phyloP scores from a whole-genome alignment of 1,139 yeast species.

The Yamadazyma trypodendri region DNA sequence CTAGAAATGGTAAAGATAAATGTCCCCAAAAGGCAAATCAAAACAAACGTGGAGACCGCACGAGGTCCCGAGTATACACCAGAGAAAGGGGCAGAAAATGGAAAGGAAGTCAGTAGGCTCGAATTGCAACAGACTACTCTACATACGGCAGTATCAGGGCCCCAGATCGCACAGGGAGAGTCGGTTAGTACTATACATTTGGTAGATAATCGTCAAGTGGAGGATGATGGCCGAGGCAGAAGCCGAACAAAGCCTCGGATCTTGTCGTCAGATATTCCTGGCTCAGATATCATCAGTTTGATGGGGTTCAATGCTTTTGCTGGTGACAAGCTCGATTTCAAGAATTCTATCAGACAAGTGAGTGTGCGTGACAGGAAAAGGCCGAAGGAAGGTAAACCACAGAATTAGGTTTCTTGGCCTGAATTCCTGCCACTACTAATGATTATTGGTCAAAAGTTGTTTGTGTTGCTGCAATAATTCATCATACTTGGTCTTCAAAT shows the following conservation, averaged over 20 bases:
- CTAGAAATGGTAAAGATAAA: background rate
- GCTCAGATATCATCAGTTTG: slow-evolving; percentile 30
- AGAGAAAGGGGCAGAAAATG: background rate
- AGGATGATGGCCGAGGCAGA: slow-evolving; percentile 25
- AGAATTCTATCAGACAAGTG: background rate
- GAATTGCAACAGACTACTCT: too few relatives aligned
- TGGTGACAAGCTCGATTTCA: slow-evolving; percentile 13
- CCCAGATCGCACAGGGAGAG: background rate
- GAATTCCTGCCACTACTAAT: too few relatives aligned
- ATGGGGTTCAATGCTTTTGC: slow-evolving; percentile 67
- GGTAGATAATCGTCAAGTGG: background rate
- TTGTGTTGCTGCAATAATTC: slow-evolving; percentile 55
- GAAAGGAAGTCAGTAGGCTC: background rate
- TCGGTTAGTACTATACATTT: background rate
- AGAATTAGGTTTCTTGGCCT: too few relatives aligned
- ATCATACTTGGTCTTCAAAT: slow-evolving; percentile 60
- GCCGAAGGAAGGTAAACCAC: too few relatives aligned
- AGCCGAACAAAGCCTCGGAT: slow-evolving; percentile 20
- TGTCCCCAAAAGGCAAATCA: slow-evolving; percentile 2
- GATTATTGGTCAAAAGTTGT: slow-evolving; percentile 32
- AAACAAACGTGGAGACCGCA: slow-evolving; percentile 5
- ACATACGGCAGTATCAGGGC: too few relatives aligned
- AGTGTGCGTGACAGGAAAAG: background rate
- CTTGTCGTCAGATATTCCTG: slow-evolving; percentile 12
- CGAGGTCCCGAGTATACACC: background rate